phyloP scores from a whole-genome alignment of 495 filamentous ascomycete genomes.

The Darksidea phi region DNA sequence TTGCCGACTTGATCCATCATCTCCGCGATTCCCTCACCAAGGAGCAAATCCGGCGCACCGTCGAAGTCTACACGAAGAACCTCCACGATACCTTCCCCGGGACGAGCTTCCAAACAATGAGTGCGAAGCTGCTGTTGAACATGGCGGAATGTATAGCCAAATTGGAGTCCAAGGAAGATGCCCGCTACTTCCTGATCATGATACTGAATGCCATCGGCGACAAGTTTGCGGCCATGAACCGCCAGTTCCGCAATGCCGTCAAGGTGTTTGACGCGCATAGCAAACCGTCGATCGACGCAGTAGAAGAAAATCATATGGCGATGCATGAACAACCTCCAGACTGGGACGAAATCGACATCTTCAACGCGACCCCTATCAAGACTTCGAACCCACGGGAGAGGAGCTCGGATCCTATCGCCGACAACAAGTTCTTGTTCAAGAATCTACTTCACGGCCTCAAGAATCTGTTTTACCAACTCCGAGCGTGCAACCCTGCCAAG shows the following conservation, averaged over 20 bases:
- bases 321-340: slow-evolving; percentile 78
- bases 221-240: slow-evolving; percentile 97
- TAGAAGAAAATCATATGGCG: slow-evolving; percentile 76
- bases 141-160: slow-evolving; percentile 96
- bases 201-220: slow-evolving; percentile 96
- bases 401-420: slow-evolving; percentile 85
- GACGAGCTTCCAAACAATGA: slow-evolving; percentile 99
- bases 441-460: slow-evolving; percentile 98
- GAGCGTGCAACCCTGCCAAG: slow-evolving; percentile 73
- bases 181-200: slow-evolving; percentile 93
- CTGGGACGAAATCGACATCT: slow-evolving; percentile 98
- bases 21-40: slow-evolving; percentile 79
- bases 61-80: slow-evolving; percentile 96
- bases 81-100: slow-evolving; percentile 94
- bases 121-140: slow-evolving; percentile 92
- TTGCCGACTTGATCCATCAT: slow-evolving; percentile 96
- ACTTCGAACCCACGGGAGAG: slow-evolving; percentile 89
- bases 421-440: slow-evolving; percentile 98
- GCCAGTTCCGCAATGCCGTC: slow-evolving; percentile 89
- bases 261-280: slow-evolving; percentile 79
- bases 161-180: slow-evolving; percentile 85
- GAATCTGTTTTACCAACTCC: slow-evolving; percentile 92
- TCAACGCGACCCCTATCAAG: slow-evolving; percentile 92
- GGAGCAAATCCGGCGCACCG: slow-evolving; percentile 89
- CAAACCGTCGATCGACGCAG: slow-evolving; percentile 61